Conservation (phyloP, 352 stramenopile genomes). For the Thalassiosira pacifica region DNA sequence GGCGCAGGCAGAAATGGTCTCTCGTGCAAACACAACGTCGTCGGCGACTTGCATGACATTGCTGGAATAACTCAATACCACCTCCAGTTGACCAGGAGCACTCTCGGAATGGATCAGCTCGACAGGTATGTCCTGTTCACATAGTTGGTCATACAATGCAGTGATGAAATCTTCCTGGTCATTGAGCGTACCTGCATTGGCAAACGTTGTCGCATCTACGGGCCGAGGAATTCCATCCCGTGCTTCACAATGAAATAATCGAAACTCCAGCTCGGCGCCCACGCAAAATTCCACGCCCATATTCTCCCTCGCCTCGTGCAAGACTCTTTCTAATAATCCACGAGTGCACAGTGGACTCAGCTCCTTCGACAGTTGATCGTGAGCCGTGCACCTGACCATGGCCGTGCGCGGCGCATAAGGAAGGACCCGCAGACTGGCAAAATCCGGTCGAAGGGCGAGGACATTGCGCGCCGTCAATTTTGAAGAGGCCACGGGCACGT, state of each 20-base stretch:
- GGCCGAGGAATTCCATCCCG: constrained; percentile 39
- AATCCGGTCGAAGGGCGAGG: constrained; percentile 71
- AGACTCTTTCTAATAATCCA: constrained; percentile 68
- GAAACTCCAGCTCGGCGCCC: constrained; percentile 83
- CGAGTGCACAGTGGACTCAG: constrained; percentile 74
- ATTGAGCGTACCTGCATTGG: constrained; percentile 73
- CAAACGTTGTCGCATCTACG: constrained; percentile 76
- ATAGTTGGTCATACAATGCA: constrained; percentile 75
- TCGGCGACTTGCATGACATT: constrained; percentile 75
- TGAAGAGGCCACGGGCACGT: constrained; percentile 62
- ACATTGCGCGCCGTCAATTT: constrained; percentile 71
- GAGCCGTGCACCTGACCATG: constrained; percentile 73
- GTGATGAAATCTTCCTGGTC: constrained; percentile 82
- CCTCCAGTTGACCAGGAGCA: constrained; percentile 79
- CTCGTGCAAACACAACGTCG: constrained; percentile 71
- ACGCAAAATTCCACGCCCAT: constrained; percentile 75
- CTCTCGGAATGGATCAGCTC: constrained; percentile 79
- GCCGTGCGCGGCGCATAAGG: constrained; percentile 79
- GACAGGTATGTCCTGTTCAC: constrained; percentile 72
- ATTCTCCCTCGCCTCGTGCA: constrained; percentile 56
- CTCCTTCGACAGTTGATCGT: constrained; percentile 65
- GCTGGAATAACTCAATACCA: constrained; percentile 76
- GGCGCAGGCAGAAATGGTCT: constrained; percentile 76
- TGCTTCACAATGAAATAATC: constrained; percentile 57
- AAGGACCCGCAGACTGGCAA: constrained; percentile 73